These are phyloP conservation scores for Raffaelea albimanens DNA, from an alignment of 2,329 filamentous ascomycete genomes.

Conservation along the genomic window DNA sequence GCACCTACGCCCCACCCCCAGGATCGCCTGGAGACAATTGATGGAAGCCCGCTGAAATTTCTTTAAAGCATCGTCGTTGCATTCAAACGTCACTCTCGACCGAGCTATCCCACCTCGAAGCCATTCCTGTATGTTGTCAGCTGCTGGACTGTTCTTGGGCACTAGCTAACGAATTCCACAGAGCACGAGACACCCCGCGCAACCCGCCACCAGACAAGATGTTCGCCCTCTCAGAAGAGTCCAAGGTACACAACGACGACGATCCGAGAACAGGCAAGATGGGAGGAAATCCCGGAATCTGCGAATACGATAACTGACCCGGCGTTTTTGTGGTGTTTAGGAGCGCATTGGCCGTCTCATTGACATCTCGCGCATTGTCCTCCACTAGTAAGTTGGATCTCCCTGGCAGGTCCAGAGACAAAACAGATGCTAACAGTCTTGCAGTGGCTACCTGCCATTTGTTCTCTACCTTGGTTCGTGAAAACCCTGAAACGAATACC, in stretches of 20 bases:
- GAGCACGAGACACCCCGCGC: no score
- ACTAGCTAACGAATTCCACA: no score
- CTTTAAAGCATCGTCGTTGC: no score
- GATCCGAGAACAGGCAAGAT: background rate
- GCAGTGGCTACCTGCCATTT: constrained; percentile 86
- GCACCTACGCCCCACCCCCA: no score
- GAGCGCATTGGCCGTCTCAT: constrained; percentile 97
- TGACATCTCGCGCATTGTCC: constrained; percentile 82
- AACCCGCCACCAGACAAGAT: constrained; percentile 26
- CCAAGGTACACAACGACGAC: constrained; percentile 60
- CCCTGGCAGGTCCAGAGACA: background rate
- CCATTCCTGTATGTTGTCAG: no score
- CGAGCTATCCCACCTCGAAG: no score
- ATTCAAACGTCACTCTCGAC: no score
- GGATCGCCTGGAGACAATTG: no score
- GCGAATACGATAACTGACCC: background rate
- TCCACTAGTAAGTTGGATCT: constrained; percentile 73
- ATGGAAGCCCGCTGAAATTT: no score
- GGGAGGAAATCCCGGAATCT: background rate
- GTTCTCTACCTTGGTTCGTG: constrained; percentile 85
- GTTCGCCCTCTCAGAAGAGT: constrained; percentile 80
- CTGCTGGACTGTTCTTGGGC: no score
- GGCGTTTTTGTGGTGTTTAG: constrained; percentile 31
- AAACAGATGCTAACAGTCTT: background rate
- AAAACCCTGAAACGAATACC: background rate